phyloP scores from a whole-genome alignment of 2,329 filamentous ascomycete genomes.

The Aspergillus transmontanensis region DNA sequence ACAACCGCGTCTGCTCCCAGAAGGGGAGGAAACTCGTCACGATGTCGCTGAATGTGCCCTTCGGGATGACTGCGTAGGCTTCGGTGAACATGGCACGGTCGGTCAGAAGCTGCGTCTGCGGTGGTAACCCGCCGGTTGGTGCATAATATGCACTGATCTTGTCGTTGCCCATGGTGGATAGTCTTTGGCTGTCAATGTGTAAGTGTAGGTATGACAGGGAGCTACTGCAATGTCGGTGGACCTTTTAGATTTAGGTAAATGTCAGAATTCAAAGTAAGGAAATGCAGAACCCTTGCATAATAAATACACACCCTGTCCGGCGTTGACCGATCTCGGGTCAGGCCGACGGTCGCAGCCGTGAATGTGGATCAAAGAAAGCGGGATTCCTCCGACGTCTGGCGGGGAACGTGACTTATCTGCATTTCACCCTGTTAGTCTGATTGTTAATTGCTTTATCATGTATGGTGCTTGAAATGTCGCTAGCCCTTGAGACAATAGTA shows the following conservation, averaged over 20 bases:
- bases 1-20: constrained; percentile 29
- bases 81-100: constrained; percentile 32
- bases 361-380: background rate
- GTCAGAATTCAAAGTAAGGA: no score
- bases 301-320: background rate
- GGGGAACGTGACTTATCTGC: no score
- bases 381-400: background rate
- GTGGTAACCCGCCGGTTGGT: constrained; percentile 26
- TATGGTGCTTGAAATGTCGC: no score
- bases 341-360: background rate
- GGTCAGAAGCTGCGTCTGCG: constrained; percentile 27
- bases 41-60: constrained; percentile 27
- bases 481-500: accelerated
- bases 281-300: no score
- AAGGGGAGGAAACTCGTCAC: constrained; percentile 29
- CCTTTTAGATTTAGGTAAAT: no score
- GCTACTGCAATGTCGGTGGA: no score
- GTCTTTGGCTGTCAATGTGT: background rate
- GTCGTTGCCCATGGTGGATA: constrained; percentile 15
- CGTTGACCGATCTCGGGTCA: background rate
- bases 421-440: no score
- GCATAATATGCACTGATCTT: constrained; percentile 32
- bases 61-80: constrained; percentile 27
- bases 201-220: no score
- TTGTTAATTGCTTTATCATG: no score